Conservation (phyloP, 2,329 filamentous ascomycete genomes). For the Diaporthe velutina region DNA sequence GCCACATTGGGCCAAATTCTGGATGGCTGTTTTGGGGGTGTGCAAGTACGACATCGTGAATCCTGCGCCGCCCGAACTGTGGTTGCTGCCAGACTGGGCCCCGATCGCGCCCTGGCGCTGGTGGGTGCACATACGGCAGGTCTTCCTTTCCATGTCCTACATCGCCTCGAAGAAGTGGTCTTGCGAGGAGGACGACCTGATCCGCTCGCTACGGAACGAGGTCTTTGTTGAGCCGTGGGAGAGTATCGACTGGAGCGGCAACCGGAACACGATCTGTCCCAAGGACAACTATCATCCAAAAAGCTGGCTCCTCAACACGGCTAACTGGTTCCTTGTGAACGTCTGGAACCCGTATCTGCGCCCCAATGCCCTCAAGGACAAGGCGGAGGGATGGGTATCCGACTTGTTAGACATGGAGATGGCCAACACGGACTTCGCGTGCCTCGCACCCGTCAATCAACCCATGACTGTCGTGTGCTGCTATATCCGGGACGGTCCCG, state of each 20-base stretch:
- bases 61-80: slow-evolving; percentile 91
- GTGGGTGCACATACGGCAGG: slow-evolving; percentile 98
- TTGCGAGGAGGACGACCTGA: slow-evolving; percentile 81
- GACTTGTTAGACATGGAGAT: slow-evolving; percentile 92
- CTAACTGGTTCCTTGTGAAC: slow-evolving; percentile 84
- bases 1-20: slow-evolving; percentile 98
- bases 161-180: slow-evolving; percentile 87
- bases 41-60: slow-evolving; percentile 94
- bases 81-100: slow-evolving; percentile 92
- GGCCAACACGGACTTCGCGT: slow-evolving; percentile 88
- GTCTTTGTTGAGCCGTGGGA: slow-evolving; percentile 84
- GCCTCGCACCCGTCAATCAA: slow-evolving; percentile 89
- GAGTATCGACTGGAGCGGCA: slow-evolving; percentile 79
- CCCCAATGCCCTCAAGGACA: slow-evolving; percentile 72
- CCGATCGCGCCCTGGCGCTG: slow-evolving; percentile 92
- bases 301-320: slow-evolving; percentile 81
- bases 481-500: slow-evolving; percentile 86
- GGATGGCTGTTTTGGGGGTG: slow-evolving; percentile 87
- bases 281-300: slow-evolving; percentile 95
- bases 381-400: slow-evolving; percentile 85
- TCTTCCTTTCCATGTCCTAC: slow-evolving; percentile 94
- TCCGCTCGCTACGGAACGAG: slow-evolving; percentile 81
- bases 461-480: slow-evolving; percentile 91
- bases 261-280: slow-evolving; percentile 85
- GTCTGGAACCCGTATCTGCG: slow-evolving; percentile 86